phyloP scores from a whole-genome alignment of 1,139 yeast species.

The Candida mesenterica region DNA sequence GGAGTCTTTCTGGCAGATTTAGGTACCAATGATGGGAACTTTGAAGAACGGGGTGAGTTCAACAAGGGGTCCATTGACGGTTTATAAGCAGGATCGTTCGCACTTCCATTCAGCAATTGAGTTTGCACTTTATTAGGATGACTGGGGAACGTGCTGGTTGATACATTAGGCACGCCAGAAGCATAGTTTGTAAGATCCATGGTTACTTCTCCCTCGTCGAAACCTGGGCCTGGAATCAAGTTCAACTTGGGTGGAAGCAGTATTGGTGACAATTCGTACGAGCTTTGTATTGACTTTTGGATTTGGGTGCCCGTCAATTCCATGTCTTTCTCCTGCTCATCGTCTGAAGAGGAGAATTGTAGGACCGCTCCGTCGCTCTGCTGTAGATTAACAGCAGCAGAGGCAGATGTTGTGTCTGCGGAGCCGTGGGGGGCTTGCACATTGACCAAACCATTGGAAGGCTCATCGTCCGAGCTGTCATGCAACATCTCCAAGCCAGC shows the following conservation, averaged over 20 bases:
- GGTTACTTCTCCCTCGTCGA: slow-evolving; percentile 13
- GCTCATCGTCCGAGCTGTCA: slow-evolving; percentile 15
- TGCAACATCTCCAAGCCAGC: slow-evolving; percentile 12
- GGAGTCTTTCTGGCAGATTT: too few species aligned
- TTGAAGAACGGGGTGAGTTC: too few species aligned
- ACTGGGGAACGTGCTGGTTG: too few species aligned
- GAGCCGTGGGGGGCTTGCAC: too few species aligned
- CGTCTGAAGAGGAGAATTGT: slow-evolving; percentile 5
- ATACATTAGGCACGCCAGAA: neutral
- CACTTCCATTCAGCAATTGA: too few species aligned
- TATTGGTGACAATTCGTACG: slow-evolving; percentile 1
- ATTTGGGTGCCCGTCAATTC: slow-evolving; percentile 20
- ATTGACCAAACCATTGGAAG: neutral
- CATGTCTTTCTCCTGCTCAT: slow-evolving; percentile 22
- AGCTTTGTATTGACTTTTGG: neutral
- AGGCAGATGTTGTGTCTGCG: too few species aligned
- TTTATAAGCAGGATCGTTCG: too few species aligned
- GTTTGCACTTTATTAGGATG: too few species aligned
- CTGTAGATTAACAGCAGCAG: neutral
- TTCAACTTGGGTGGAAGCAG: neutral
- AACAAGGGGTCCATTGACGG: too few species aligned
- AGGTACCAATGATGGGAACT: too few species aligned
- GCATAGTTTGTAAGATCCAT: slow-evolving; percentile 15
- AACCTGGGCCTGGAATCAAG: slow-evolving; percentile 1
- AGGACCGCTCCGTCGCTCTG: neutral